A percentile compares a stretch with the other conserved stretches of the same genome.
Conservation (phyloP, 768 basidiomycete species). For the Auriscalpium orientale region DNA sequence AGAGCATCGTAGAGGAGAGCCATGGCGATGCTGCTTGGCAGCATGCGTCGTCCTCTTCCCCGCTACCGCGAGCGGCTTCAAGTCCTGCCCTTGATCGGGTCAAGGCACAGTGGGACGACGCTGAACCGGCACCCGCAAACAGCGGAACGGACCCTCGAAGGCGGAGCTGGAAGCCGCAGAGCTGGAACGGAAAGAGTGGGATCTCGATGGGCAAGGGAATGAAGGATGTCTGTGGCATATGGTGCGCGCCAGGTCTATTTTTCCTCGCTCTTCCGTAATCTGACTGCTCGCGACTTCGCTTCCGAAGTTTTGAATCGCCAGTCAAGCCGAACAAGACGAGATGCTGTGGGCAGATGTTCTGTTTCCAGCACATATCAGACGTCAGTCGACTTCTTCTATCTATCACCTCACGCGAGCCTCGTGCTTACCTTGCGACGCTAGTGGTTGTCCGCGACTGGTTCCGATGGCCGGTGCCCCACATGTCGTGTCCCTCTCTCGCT, state of each 20-base stretch:
- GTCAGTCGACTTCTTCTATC: constrained; percentile 1
- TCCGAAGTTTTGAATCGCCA: constrained; percentile 12
- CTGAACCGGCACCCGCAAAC: background rate
- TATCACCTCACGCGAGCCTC: background rate
- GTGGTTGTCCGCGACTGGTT: constrained; percentile 10
- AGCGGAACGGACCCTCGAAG: background rate
- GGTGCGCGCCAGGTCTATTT: constrained; percentile 6
- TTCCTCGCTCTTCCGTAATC: background rate
- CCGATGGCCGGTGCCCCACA: constrained; percentile 16
- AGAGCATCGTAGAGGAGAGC: constrained; percentile 14
- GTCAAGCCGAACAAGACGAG: constrained; percentile 15
- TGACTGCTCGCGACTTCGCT: background rate
- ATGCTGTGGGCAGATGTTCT: constrained; percentile 16
- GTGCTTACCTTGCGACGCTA: background rate
- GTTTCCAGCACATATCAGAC: constrained; percentile 16
- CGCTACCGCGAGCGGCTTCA: background rate
- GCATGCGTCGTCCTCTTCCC: background rate
- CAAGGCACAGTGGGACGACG: background rate
- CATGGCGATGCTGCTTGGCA: background rate
- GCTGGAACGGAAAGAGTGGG: constrained; percentile 15
- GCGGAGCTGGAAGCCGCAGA: background rate
- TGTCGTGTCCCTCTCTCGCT: constrained; percentile 13
- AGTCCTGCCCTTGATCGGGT: background rate
- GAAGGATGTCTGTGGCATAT: constrained; percentile 16
- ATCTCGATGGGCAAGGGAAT: constrained; percentile 5